A percentile compares a stretch with the other conserved stretches of the same genome.
Evolutionary conservation across 108 stramenopile species (phyloP).

Genomic region (Stephanodiscus minutulus): DNA sequence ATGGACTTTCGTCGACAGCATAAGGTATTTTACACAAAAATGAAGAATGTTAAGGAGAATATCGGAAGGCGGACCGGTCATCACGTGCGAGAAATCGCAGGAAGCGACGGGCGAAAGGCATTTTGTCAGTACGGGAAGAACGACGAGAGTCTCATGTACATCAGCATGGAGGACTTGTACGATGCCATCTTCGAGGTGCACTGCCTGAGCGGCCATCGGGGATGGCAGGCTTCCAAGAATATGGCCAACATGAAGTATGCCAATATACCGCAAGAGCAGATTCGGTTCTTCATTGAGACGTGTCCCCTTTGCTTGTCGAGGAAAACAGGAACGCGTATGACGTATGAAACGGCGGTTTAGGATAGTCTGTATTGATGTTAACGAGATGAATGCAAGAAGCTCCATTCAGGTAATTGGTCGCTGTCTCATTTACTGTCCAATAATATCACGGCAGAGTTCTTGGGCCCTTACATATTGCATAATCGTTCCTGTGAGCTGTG

Average conservation of each 20-base stretch:
- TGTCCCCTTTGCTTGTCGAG: conserved; percentile 32
- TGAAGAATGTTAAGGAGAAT: conserved; percentile 31
- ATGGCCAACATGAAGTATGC: conserved; percentile 45
- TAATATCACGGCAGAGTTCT: not conserved
- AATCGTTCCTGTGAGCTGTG: too few relatives aligned
- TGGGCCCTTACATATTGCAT: too few relatives aligned
- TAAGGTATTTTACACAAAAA: conserved; percentile 42
- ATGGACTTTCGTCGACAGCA: conserved; percentile 30
- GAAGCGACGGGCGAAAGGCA: conserved; percentile 10
- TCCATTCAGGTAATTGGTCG: not conserved
- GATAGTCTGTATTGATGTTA: not conserved
- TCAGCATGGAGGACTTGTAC: conserved; percentile 38
- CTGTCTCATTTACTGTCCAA: not conserved
- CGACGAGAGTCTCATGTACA: conserved; percentile 44
- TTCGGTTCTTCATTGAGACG: conserved; percentile 25
- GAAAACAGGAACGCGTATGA: not conserved
- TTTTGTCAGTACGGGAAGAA: conserved; percentile 43
- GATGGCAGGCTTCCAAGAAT: conserved; percentile 29
- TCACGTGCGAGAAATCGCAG: conserved; percentile 7
- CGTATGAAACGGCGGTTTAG: too few relatives aligned
- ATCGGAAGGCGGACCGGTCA: conserved; percentile 40
- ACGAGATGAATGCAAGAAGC: not conserved
- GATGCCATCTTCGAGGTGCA: conserved; percentile 45
- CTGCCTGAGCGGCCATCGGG: conserved; percentile 10
- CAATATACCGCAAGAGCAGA: conserved; percentile 34